Base-by-base conservation (phyloP, 2,329 filamentous ascomycete genomes). In the Purpureocillium takamizusanense region DNA sequence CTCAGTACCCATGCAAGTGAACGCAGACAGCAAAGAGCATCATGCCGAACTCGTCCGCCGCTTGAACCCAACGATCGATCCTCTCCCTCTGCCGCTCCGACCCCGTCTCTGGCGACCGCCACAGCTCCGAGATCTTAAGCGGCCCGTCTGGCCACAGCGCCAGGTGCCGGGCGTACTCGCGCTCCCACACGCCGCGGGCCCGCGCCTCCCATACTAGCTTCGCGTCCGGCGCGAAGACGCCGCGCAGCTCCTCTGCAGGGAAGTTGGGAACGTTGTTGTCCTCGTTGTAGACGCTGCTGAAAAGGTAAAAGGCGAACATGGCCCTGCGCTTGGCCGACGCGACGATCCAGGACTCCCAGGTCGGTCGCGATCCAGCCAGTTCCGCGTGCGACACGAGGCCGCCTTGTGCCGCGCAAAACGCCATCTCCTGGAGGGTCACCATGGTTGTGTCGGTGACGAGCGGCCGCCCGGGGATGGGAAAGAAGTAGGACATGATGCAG, bases 291-390 rank as follows among this genome's bases (percentile, higher is more conserved):
- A 73, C 49, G 31, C 63, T 73, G 41, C 72, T 70, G 32, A 77
- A 66, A 3, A 77, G 52, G 39, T 75, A 76, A 62, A 74, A 69
- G 0, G 61, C 58, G 41, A 63, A 74, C 0, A 78, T 42, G 0
- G 69, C 66, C 4, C 74, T 61, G 3, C 72, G 60, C 42, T 74
- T 77, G 0, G 73, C 61, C 32, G 73, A 69, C 0, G 65, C 65
- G 1, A 72, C 50, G 4, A 75, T 65, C 74, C 74, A 78, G 1
- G 60, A 55, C 40, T 74, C 70, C 73, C 72, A 75, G 7, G 39
- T 52, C 0, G 72, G 72, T 3, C 63, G 59, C 0, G 49, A 42
- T 1, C 52, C 52, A 2, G 54, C 40, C 12, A 55, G 48, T 39
- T 75, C 72, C 1, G 63, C 62, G 1, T 43, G 29, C 33, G 66